Evolutionary conservation across 2,329 filamentous ascomycete genomes (phyloP), one percentile per base, ranked within the genome.

Genomic region (Xylariaceae sp.): DNA sequence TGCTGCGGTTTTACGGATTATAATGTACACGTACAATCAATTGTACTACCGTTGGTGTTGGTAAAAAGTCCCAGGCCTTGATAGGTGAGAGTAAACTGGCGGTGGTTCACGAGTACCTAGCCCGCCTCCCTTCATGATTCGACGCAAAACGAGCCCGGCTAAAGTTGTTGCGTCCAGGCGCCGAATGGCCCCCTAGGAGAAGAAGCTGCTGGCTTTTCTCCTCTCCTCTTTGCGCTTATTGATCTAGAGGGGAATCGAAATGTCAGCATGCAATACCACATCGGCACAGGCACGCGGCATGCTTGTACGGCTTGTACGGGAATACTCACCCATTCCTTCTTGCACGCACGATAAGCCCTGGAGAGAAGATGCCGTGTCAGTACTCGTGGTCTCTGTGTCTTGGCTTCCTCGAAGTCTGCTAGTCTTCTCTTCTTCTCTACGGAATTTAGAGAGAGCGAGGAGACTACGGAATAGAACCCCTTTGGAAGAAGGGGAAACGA

Each of bases 321-420:
- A 42, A 42, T 44, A 56, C 62, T 60, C 45, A 64, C 62, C 62
- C 62, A 64, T 60, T 62, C 54, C 53, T 60, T 62, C 42, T 63
- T 63, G 51, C 61, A 63, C 5, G 53, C 61, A 23, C 61, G 56
- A 18, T 63, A 63, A 9, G 59, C 61, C 48, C 61, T 63, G 44
- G n/a, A 6, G 5, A 1, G 18, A 55, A 49, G n/a, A 13, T 50
- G 1, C 17, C 30, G 15, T 42, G 47, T 63, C 48, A 63, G 61
- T 45, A 54, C 37, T 44, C 17, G 2, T 51, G 11, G 4, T 48
- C 18, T 10, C 4, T 48, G 1, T 53, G 5, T 37, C 23, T 10
- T 11, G 48, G 11, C 7, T 42, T n/a, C 39, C 17, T n/a, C 51
- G 34, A 37, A 23, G n/a, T 51, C 45, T 3, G 47, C 48, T 42